Evolutionary conservation across 306 rosid genomes (phyloP).

Genomic region (Pachyrhizus erosus): DNA sequence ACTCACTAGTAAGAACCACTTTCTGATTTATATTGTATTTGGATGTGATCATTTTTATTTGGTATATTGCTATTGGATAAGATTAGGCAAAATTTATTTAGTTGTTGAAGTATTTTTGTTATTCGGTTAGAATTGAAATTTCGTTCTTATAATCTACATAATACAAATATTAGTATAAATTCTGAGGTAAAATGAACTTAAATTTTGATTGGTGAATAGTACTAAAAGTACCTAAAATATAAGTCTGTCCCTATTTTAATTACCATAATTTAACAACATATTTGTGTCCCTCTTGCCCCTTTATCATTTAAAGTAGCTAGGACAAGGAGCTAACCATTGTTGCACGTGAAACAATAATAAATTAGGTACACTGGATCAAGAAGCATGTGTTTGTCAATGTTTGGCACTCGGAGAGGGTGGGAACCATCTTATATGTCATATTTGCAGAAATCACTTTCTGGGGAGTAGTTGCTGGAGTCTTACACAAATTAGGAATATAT

Average conservation of each 20-base stretch:
- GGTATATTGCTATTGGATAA: no score
- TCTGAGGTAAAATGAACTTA: no score
- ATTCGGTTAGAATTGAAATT: no score
- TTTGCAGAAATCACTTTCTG: constrained; percentile 85
- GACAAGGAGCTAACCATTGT: constrained; percentile 2
- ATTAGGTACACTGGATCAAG: constrained; percentile 84
- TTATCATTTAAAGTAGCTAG: not conserved
- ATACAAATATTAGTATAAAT: no score
- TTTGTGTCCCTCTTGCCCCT: not conserved
- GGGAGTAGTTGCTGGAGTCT: constrained; percentile 79
- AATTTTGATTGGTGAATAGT: no score
- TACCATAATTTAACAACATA: not conserved
- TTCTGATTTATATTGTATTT: not conserved
- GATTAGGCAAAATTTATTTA: no score
- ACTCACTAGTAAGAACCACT: constrained; percentile 57
- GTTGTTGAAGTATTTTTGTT: no score
- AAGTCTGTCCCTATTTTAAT: not conserved
- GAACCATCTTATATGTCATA: constrained; percentile 81
- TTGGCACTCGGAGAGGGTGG: constrained; percentile 81
- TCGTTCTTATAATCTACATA: no score
- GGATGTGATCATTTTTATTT: not conserved
- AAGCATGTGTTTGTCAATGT: constrained; percentile 73
- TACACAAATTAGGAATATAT: constrained; percentile 80
- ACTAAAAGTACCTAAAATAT: not conserved
- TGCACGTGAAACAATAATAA: not conserved